Evolutionary conservation across 768 basidiomycete genomes (phyloP).

Genomic region (Leccinum subgranulosum): DNA sequence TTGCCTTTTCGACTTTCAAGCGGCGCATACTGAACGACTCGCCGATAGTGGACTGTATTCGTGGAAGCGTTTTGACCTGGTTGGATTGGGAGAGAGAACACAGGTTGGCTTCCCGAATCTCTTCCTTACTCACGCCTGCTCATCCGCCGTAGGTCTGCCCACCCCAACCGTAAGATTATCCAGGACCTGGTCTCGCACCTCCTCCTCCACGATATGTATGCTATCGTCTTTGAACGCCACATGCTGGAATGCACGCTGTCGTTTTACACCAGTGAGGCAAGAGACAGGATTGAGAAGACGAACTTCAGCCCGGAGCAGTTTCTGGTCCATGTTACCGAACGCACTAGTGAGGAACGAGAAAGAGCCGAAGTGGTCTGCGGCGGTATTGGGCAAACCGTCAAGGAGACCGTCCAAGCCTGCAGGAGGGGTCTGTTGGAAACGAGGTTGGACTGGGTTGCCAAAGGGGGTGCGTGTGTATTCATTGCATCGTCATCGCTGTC

Average conservation of each 20-base stretch:
- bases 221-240: conserved; percentile 50
- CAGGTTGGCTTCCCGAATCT: conserved; percentile 22
- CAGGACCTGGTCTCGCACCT: conserved; percentile 55
- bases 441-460: conserved; percentile 43
- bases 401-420: conserved; percentile 48
- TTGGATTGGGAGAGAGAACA: conserved; percentile 50
- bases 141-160: conserved; percentile 31
- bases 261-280: conserved; percentile 56
- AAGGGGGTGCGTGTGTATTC: conserved; percentile 36
- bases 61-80: conserved; percentile 48
- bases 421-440: conserved; percentile 49
- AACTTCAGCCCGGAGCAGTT: conserved; percentile 45
- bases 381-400: conserved; percentile 47
- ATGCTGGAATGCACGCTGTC: conserved; percentile 48
- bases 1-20: conserved; percentile 57
- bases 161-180: conserved; percentile 42
- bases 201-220: conserved; percentile 54
- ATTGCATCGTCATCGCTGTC: conserved; percentile 27
- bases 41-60: conserved; percentile 42
- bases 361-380: conserved; percentile 49
- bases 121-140: neutral
- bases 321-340: conserved; percentile 43
- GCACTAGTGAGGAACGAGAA: conserved; percentile 55
- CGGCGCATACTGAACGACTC: conserved; percentile 49
- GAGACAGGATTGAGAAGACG: conserved; percentile 32